These are phyloP conservation scores for Pichia sporocuriosa DNA, from an alignment of 805 yeast species.

Conservation along the genomic window DNA sequence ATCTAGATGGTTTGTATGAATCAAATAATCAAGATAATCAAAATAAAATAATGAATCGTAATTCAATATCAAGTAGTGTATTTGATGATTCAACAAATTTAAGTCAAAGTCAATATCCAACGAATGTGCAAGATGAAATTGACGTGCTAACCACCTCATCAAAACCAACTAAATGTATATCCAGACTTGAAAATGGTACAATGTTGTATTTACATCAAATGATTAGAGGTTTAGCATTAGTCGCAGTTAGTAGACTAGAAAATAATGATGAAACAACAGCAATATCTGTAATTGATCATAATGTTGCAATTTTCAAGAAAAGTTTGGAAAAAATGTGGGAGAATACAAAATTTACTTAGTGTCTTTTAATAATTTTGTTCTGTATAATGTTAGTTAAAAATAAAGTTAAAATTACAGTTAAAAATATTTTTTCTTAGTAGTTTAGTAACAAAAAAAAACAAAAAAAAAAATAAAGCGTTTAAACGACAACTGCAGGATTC, in stretches of 20 bases:
- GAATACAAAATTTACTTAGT: conserved; percentile 34
- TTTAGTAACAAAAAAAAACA: background rate
- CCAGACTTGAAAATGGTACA: conserved; percentile 78
- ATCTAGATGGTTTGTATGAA: conserved; percentile 67
- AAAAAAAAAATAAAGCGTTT: conserved; percentile 5
- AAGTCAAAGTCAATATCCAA: conserved; percentile 1
- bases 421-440: no score
- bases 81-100: conserved; percentile 2
- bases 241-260: conserved; percentile 74
- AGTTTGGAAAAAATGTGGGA: conserved; percentile 72
- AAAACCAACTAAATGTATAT: conserved; percentile 45
- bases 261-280: conserved; percentile 42
- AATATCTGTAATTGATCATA: conserved; percentile 75
- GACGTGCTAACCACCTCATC: conserved; percentile 3
- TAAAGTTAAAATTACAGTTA: no score
- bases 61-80: conserved; percentile 2
- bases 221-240: conserved; percentile 89
- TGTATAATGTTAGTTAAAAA: no score
- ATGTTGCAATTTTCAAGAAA: conserved; percentile 71
- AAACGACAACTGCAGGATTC: conserved; percentile 52
- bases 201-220: conserved; percentile 79
- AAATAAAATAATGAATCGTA: conserved; percentile 3
- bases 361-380: no score
- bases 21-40: background rate
- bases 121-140: background rate